A percentile compares a stretch with the other conserved stretches of the same genome.
Conservation (phyloP, 495 filamentous ascomycete species). For the Acidomyces sp. region DNA sequence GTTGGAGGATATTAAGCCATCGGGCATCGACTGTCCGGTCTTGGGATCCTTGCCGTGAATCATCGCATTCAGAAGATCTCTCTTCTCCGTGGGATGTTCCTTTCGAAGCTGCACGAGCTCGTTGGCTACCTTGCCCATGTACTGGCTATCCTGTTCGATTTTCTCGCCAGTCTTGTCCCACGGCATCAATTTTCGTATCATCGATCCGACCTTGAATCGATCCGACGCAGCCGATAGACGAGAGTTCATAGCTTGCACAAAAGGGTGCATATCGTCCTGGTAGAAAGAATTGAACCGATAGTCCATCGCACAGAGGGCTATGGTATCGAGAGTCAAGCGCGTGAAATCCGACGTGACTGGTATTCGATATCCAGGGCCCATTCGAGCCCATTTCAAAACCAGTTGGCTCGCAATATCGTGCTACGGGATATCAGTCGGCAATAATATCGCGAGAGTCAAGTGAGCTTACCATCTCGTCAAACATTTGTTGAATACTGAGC, state of each 20-base stretch:
- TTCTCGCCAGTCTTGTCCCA: constrained; percentile 7
- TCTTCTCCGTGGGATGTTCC: constrained; percentile 42
- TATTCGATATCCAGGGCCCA: constrained; percentile 45
- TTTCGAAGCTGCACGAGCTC: constrained; percentile 50
- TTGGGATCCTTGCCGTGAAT: constrained; percentile 40
- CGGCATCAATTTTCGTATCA: constrained; percentile 8
- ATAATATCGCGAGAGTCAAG: not conserved
- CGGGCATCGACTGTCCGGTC: constrained; percentile 20
- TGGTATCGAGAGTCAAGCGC: constrained; percentile 57
- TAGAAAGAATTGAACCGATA: constrained; percentile 69
- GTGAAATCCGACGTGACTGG: constrained; percentile 61
- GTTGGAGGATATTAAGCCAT: constrained; percentile 18
- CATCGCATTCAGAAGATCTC: constrained; percentile 61
- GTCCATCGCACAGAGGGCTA: constrained; percentile 55
- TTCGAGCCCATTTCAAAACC: constrained; percentile 61
- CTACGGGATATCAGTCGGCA: constrained; percentile 40
- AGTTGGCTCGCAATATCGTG: constrained; percentile 59
- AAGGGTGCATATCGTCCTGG: constrained; percentile 51
- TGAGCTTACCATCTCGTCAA: constrained; percentile 20
- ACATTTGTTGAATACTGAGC: constrained; percentile 54
- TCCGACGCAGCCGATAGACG: constrained; percentile 43
- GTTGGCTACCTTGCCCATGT: constrained; percentile 40
- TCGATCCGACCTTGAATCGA: constrained; percentile 24
- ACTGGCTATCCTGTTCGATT: constrained; percentile 44
- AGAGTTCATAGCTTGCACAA: constrained; percentile 50